A percentile compares a stretch with the other conserved stretches of the same genome.
phyloP scores from a whole-genome alignment of 1,284 basidiomycete genomes.

The Cutaneotrichosporon cutaneum region DNA sequence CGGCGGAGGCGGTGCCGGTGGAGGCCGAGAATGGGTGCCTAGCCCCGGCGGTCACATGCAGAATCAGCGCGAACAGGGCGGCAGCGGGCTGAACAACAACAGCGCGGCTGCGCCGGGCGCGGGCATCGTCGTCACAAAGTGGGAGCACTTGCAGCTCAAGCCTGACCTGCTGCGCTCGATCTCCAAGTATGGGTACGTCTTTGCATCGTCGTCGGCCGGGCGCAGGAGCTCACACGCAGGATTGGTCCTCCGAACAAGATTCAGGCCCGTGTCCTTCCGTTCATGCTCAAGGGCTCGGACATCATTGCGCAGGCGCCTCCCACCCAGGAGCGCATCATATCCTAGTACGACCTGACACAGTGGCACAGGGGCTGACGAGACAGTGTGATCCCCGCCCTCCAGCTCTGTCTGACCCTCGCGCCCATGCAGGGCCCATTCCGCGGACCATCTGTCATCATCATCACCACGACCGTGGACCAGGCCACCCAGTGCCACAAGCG shows the following conservation, averaged over 20 bases:
- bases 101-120: constrained; percentile 62
- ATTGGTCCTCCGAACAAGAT: constrained; percentile 98
- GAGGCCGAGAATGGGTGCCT: constrained; percentile 19
- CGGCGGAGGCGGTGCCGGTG: constrained; percentile 3
- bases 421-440: constrained; percentile 62
- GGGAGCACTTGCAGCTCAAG: constrained; percentile 87
- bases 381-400: constrained; percentile 82
- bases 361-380: constrained; percentile 12
- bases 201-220: background rate
- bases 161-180: constrained; percentile 85
- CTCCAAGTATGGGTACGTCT: constrained; percentile 82
- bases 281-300: constrained; percentile 84
- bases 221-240: constrained; percentile 53
- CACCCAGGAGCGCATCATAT: constrained; percentile 95
- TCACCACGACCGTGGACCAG: constrained; percentile 97
- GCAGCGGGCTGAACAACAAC: constrained; percentile 5
- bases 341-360: constrained; percentile 59
- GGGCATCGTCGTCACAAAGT: constrained; percentile 88
- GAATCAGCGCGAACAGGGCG: constrained; percentile 10
- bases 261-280: constrained; percentile 92
- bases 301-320: constrained; percentile 98
- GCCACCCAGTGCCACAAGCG: constrained; percentile 91
- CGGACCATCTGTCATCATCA: constrained; percentile 84
- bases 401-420: constrained; percentile 67
- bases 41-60: constrained; percentile 16